Evolutionary conservation across 2,329 filamentous ascomycete genomes (phyloP).

Genomic region (Helicocarpus griseus): DNA sequence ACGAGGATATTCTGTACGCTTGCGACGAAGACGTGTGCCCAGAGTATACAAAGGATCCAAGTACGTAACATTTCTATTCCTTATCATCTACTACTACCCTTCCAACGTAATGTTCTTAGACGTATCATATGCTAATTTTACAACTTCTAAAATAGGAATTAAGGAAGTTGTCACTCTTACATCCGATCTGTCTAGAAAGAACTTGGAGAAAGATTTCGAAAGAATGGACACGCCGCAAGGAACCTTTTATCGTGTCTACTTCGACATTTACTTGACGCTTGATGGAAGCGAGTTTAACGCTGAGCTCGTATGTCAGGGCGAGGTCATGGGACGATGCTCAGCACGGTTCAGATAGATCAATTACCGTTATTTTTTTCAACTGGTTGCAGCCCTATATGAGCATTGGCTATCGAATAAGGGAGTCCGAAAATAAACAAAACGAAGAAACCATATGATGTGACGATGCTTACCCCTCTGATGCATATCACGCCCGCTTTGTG

Average conservation of each 20-base stretch:
- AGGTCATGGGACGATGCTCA: constrained; percentile 95
- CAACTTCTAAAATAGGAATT: constrained; percentile 55
- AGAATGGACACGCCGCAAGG: constrained; percentile 98
- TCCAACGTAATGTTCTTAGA: background rate
- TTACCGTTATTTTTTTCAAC: background rate
- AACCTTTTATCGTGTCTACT: constrained; percentile 74
- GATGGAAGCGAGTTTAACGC: constrained; percentile 98
- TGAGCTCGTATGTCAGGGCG: constrained; percentile 96
- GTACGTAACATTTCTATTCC: constrained; percentile 51
- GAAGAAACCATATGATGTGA: background rate
- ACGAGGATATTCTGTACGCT: constrained; percentile 94
- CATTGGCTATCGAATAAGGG: background rate
- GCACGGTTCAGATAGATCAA: constrained; percentile 64
- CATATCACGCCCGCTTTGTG: background rate
- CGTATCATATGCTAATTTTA: constrained; percentile 9
- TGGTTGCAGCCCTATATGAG: background rate
- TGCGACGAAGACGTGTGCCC: constrained; percentile 97
- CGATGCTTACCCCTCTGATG: background rate
- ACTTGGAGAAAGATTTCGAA: constrained; percentile 98
- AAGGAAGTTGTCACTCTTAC: constrained; percentile 98
- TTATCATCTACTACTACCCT: constrained; percentile 1
- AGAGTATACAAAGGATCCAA: constrained; percentile 97
- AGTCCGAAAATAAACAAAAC: background rate
- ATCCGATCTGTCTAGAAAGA: constrained; percentile 93
- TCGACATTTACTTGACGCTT: constrained; percentile 73